A percentile compares a stretch with the other conserved stretches of the same genome.
These are phyloP conservation scores for Auxenochlorella pyrenoidosa DNA, from an alignment of 139 green algal species.

Conservation along the genomic window DNA sequence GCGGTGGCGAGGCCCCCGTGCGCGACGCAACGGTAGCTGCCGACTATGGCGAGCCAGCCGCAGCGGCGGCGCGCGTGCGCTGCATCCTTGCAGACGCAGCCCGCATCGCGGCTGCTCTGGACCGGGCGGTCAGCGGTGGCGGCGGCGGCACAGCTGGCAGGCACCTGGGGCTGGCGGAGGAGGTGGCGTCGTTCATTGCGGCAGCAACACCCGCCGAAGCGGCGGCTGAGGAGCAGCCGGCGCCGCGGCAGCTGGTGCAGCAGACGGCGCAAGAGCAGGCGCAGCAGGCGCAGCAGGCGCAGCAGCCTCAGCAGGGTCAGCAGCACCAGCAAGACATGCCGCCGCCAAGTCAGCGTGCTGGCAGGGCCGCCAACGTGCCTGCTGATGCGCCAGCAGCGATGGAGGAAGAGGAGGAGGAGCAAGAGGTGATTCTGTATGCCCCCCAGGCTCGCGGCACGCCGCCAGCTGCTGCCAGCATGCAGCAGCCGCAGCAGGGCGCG, in stretches of 20 bases:
- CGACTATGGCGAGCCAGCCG: not conserved
- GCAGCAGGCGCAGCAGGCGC: not conserved
- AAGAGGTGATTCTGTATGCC: not conserved
- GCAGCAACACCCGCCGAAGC: not conserved
- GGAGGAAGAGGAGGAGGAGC: not conserved
- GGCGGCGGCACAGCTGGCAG: not conserved
- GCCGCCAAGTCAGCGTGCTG: no score
- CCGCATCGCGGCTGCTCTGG: not conserved
- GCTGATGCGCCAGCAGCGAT: not conserved
- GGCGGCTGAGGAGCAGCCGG: not conserved
- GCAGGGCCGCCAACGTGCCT: no score
- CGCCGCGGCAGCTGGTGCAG: not conserved
- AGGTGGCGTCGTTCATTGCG: not conserved
- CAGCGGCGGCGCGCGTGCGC: not conserved
- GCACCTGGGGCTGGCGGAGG: not conserved
- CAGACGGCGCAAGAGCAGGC: not conserved
- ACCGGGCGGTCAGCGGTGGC: not conserved
- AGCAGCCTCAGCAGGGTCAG: not conserved
- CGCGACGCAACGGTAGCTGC: not conserved
- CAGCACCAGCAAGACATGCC: no score
- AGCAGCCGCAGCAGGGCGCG: not conserved
- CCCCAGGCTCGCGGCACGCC: not conserved
- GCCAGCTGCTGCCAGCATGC: not conserved
- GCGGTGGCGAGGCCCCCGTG: not conserved
- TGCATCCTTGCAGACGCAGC: not conserved